phyloP scores from a whole-genome alignment of 139 green algal species.

The Spirogloea muscicola region DNA sequence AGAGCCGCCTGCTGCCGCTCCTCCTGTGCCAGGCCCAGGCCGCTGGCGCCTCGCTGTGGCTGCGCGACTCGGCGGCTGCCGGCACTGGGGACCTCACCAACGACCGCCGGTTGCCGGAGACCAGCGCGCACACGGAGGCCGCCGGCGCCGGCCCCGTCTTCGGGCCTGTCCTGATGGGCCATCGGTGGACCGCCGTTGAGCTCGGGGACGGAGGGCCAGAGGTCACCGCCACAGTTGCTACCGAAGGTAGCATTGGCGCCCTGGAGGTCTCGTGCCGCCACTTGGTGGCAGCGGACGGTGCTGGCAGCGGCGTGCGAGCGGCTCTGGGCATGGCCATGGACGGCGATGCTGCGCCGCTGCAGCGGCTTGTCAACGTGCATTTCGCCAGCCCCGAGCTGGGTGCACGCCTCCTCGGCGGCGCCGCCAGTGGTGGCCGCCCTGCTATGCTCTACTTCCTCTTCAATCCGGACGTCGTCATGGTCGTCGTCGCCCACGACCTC shows the following conservation, averaged over 20 bases:
- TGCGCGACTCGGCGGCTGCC: background rate
- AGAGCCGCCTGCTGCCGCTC: constrained; percentile 43
- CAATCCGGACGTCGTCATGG: constrained; percentile 67
- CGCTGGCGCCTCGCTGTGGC: background rate
- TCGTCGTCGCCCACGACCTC: constrained; percentile 88
- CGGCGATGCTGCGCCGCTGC: constrained; percentile 10
- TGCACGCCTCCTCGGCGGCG: constrained; percentile 10
- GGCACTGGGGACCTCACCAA: no score
- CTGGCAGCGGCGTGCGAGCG: constrained; percentile 24
- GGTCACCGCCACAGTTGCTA: background rate
- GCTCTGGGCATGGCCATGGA: constrained; percentile 25
- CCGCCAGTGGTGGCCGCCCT: constrained; percentile 1
- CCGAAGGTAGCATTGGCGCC: background rate
- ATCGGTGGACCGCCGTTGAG: background rate
- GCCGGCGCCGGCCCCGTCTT: no score
- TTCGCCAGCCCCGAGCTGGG: constrained; percentile 22
- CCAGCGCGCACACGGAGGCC: no score
- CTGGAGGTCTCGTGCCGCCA: constrained; percentile 6
- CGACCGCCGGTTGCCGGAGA: no score
- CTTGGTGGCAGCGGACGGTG: constrained; percentile 38
- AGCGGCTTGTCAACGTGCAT: constrained; percentile 49
- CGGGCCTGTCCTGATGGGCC: background rate
- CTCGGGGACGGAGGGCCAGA: background rate
- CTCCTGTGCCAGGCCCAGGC: constrained; percentile 26
- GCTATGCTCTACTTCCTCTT: constrained; percentile 98